A percentile compares a stretch with the other conserved stretches of the same genome.
Conservation (phyloP, 257 asterid species). For the Przewalskia tangutica region DNA sequence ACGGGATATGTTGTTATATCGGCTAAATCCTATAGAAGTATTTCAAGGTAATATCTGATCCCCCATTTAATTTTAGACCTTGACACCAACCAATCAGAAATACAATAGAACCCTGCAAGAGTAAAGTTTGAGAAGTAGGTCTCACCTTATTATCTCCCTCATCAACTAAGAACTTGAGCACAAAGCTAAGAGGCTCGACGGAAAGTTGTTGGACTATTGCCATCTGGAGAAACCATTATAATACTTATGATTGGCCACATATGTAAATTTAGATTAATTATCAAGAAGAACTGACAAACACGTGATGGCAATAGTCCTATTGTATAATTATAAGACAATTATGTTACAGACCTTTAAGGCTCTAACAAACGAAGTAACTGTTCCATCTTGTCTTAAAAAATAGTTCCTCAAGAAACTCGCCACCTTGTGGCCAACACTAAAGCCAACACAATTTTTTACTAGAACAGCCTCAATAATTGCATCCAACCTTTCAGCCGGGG, state of each 20-base stretch:
- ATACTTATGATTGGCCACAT: not conserved
- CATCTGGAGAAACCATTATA: constrained; percentile 40
- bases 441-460: constrained; percentile 42
- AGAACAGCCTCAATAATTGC: constrained; percentile 67
- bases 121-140: not conserved
- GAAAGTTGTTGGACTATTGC: constrained; percentile 57
- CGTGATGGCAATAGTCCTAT: constrained; percentile 12
- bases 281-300: constrained; percentile 1
- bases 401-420: constrained; percentile 59
- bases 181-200: constrained; percentile 43
- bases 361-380: constrained; percentile 69
- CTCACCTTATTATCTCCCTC: constrained; percentile 46
- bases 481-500: constrained; percentile 82
- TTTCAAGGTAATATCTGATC: not conserved
- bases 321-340: not conserved
- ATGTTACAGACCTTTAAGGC: constrained; percentile 59
- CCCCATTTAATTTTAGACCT: not conserved
- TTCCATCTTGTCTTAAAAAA: constrained; percentile 88
- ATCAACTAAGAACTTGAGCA: constrained; percentile 23
- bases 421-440: constrained; percentile 63
- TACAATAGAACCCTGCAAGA: not conserved
- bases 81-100: constrained; percentile 6
- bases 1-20: too few relatives aligned
- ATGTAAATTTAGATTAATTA: not conserved
- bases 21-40: not conserved